Base-by-base conservation (phyloP, 2,329 filamentous ascomycete genomes). In the Chrysoporthe deuterocubensis region DNA sequence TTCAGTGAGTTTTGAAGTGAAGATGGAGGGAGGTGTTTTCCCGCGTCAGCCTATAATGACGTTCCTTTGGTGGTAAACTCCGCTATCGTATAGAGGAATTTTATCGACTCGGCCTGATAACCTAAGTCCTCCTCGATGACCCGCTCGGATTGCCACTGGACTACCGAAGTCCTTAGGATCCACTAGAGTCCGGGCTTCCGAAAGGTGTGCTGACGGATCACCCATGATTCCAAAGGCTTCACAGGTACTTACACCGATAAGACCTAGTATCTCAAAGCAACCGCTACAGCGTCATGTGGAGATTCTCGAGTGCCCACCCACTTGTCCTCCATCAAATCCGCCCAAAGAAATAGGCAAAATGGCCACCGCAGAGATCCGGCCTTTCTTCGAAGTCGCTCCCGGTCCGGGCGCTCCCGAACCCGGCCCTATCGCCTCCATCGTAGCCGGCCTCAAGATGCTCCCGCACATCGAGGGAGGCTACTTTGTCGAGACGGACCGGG, bases 381-480 rank as follows among this genome's bases (percentile, higher is more conserved):
- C 60, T n/a, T 64, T 67, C 26, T 67, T 69, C 56, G 2, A 42
- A 34, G 34, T 43, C 3, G 13, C 34, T 26, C 37, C 48, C 37
- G 11, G 32, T 50, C 42, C 65, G 13, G 11, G 62, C 26, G 56
- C 63, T 8, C 43, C 64, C 21, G 72, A 73, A 32, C 65, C 69
- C 26, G 65, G 63, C 32, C 65, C 42, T 62, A 71, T 66, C 62
- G 62, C 64, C 42, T 44, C 65, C 26, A 69, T 80, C 44, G 78
- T 80, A 71, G 50, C 68, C 13, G 64, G 78, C 26, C 81, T 90
- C 61, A 72, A 78, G 32, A 81, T 90, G 37, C 74, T 79, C 60
- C 78, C 82, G 9, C 88, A 91, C 76, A 82, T 87, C 56, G 88
- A 91, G 78, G 89, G 89, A 64, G 88, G 89, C 58, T 91, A 88